Evolutionary conservation across 352 stramenopile species (phyloP).

Genomic region (Pythium vanterpoolii): DNA sequence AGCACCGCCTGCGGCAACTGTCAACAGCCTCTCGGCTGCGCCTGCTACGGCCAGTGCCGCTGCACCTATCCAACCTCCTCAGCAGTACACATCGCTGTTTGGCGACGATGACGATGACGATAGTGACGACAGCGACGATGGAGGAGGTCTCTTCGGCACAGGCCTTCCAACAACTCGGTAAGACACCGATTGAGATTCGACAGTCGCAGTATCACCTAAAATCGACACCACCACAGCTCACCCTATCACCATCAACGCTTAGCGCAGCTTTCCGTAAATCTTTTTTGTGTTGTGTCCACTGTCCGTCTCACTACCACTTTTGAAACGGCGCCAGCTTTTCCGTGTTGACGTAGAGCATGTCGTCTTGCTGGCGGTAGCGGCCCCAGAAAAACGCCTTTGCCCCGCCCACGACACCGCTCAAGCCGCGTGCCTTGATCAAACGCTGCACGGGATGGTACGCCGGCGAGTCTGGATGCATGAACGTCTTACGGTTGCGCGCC

Average conservation of each 20-base stretch:
- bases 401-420: slow-evolving; percentile 63
- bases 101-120: slow-evolving; percentile 47
- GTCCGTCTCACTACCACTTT: slow-evolving; percentile 83
- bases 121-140: slow-evolving; percentile 74
- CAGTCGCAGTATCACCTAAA: no score
- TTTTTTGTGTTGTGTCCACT: no score
- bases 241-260: no score
- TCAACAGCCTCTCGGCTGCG: slow-evolving; percentile 25
- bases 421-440: slow-evolving; percentile 50
- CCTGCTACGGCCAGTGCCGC: slow-evolving; percentile 12
- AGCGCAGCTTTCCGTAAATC: no score
- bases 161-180: slow-evolving; percentile 68
- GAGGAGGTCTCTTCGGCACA: slow-evolving; percentile 75
- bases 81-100: slow-evolving; percentile 65
- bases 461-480: slow-evolving; percentile 78
- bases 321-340: slow-evolving; percentile 77
- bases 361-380: slow-evolving; percentile 77
- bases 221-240: background rate
- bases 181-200: no score
- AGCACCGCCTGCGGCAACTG: background rate
- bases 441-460: slow-evolving; percentile 69
- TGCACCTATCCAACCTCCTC: slow-evolving; percentile 9
- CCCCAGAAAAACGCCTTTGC: slow-evolving; percentile 87
- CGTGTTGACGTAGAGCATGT: slow-evolving; percentile 87
- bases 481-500: slow-evolving; percentile 80